These are phyloP conservation scores for Pseudogymnoascus sp. DNA, from an alignment of 2,329 filamentous ascomycete species.

Conservation along the genomic window DNA sequence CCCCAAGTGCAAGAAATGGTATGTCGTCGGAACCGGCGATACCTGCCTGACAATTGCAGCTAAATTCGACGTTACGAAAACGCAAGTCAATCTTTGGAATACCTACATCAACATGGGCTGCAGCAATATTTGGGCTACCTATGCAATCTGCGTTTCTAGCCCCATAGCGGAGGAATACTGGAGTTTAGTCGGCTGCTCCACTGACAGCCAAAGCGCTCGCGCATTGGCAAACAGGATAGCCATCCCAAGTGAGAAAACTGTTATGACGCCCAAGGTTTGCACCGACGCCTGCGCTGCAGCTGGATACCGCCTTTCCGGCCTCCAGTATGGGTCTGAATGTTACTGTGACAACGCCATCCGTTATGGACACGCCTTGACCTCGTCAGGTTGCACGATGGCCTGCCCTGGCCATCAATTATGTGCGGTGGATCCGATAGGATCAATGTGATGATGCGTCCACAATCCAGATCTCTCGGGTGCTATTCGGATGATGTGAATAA, in stretches of 20 bases:
- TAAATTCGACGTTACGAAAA: background rate
- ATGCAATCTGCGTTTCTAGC: conserved; percentile 6
- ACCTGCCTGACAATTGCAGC: background rate
- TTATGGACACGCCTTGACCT: background rate
- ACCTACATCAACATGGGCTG: conserved; percentile 1
- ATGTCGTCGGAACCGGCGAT: background rate
- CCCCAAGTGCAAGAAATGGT: conserved; percentile 4
- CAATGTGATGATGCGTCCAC: background rate
- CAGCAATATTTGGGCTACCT: background rate
- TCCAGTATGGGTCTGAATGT: background rate
- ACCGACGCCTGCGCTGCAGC: background rate
- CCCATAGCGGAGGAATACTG: background rate
- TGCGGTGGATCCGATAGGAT: conserved; percentile 11
- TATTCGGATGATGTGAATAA: background rate
- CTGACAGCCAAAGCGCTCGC: background rate
- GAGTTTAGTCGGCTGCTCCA: background rate
- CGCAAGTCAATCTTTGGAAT: background rate
- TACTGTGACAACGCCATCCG: background rate
- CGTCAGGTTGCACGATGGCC: conserved; percentile 10
- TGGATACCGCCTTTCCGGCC: background rate
- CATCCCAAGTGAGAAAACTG: background rate
- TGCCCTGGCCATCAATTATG: conserved; percentile 9
- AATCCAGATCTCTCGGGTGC: background rate
- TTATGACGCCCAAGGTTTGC: conserved; percentile 10
- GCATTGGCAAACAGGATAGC: background rate